Base-by-base conservation (phyloP, 2,329 filamentous ascomycete genomes). In the Xylaria sp. region DNA sequence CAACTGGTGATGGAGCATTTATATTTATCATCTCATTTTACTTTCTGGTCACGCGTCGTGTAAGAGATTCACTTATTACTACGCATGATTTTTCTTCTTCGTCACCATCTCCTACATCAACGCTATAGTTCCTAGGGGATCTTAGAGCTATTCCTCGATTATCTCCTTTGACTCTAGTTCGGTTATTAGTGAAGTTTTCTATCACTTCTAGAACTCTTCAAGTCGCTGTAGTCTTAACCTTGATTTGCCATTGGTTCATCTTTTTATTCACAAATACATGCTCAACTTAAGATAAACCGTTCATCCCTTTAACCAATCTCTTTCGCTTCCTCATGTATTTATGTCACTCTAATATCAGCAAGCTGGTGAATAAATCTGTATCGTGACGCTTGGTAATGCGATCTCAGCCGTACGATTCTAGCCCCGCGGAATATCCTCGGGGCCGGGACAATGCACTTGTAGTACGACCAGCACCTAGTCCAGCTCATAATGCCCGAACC, bases 1-100 rank as follows among this genome's bases (percentile, higher is more conserved):
- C 54, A 20, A 20, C 46, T n/a, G 18, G 44, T 10, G 46, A 64
- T 37, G 50, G 13, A 18, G 41, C 31, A 28, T 37, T 37, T 44
- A n/a, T 13, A 31, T 44, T 41, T 50, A 20, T 66, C 59, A 48
- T 48, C 56, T 31, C 28, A 46, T 20, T 34, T 50, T 41, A 23
- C 58, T 39, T 23, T 52, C 46, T 52, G 12, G 20, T 50, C 39
- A 61, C 44, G 5, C 10, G 59, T n/a, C 25, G 6, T 28, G 23
- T 25, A 50, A 59, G 41, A 31, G 50, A 48, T 41, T 37, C 3
- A 23, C 31, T 51, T n/a, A 41, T 39, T 37, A 55, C 41, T 50
- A 25, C 39, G 13, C n/a, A 28, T 59, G 9, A n/a, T 46, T n/a
- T 59, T 59, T 54, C 15, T 20, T 23, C 12, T 59, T 41, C 46